Evolutionary conservation across 208 protist species (phyloP), one percentile per base, ranked within the genome.

Genomic region (Vickermania spadyakhi): DNA sequence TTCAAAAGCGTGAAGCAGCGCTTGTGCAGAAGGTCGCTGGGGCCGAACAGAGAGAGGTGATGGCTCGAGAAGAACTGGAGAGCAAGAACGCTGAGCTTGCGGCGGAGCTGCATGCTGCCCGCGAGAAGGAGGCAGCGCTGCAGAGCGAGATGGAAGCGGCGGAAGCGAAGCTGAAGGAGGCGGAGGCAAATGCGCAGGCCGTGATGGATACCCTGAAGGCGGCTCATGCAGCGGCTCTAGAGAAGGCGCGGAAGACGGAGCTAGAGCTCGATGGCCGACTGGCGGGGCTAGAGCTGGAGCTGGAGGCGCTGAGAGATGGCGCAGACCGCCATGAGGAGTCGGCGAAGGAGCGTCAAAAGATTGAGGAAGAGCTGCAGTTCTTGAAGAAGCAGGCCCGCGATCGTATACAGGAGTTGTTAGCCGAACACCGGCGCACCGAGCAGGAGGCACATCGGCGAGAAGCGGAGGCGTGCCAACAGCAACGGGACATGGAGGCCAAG

Each of bases 251-350:
- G 30, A 41, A 29, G 2, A 68, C 51, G 31, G 52, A 67, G 29
- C 1, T 42, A n/a, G 66, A 66, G 27, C 36, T 68, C 21, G 28
- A 70, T 13, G 60, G 68, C 28, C 71, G 78, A 36, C 30, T 42
- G 23, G 72, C 41, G 55, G 77, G 76, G 57, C 62, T 73, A 22
- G 75, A 49, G 41, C 41, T 21, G 13, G 13, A 49, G 41, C 41
- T 49, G 11, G 13, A n/a, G n/a, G n/a, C n/a, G n/a, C n/a, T n/a
- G n/a, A n/a, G n/a, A n/a, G n/a, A n/a, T n/a, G n/a, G n/a, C n/a
- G n/a, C n/a, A n/a, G n/a, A n/a, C n/a, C n/a, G n/a, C n/a, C n/a
- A n/a, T n/a, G n/a, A n/a, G n/a, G n/a, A n/a, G n/a, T n/a, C n/a
- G n/a, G n/a, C n/a, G n/a, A n/a, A n/a, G n/a, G n/a, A n/a, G n/a